phyloP scores from a whole-genome alignment of 139 green algal genomes.

The Picochlorum costavermella region DNA sequence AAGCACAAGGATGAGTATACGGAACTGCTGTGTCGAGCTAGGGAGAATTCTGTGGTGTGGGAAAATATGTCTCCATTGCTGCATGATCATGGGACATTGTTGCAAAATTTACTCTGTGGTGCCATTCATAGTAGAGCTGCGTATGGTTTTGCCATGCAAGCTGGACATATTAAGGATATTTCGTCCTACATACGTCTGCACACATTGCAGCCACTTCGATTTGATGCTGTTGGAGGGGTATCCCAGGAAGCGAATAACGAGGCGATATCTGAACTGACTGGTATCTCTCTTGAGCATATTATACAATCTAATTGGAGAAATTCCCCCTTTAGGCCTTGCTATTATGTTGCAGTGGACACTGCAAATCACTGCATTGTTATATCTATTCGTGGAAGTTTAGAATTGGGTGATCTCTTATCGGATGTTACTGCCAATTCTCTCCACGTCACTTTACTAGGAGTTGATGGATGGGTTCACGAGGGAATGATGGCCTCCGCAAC shows the following conservation, averaged over 20 bases:
- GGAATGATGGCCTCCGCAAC: slow-evolving; percentile 44
- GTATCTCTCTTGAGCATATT: slow-evolving; percentile 24
- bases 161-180: slow-evolving; percentile 36
- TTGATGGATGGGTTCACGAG: slow-evolving; percentile 28
- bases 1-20: slow-evolving; percentile 31
- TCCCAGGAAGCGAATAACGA: slow-evolving; percentile 49
- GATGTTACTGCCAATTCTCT: slow-evolving; percentile 38
- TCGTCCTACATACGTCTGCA: slow-evolving; percentile 37
- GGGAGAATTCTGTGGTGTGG: too few species aligned
- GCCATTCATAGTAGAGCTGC: slow-evolving; percentile 40
- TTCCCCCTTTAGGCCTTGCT: slow-evolving; percentile 34
- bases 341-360: slow-evolving; percentile 43
- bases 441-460: slow-evolving; percentile 27
- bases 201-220: slow-evolving; percentile 33
- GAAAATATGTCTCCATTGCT: slow-evolving; percentile 8
- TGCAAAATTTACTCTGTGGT: slow-evolving; percentile 37
- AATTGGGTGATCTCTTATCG: slow-evolving; percentile 39
- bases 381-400: slow-evolving; percentile 34
- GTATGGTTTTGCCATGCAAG: slow-evolving; percentile 44
- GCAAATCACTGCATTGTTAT: slow-evolving; percentile 42
- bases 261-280: slow-evolving; percentile 34
- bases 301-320: slow-evolving; percentile 32
- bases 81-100: background rate
- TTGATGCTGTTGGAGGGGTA: slow-evolving; percentile 41
- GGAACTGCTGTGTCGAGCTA: slow-evolving; percentile 17